phyloP scores from a whole-genome alignment of 371 early-diverging fungal genomes.

The Apophysomyces elegans region DNA sequence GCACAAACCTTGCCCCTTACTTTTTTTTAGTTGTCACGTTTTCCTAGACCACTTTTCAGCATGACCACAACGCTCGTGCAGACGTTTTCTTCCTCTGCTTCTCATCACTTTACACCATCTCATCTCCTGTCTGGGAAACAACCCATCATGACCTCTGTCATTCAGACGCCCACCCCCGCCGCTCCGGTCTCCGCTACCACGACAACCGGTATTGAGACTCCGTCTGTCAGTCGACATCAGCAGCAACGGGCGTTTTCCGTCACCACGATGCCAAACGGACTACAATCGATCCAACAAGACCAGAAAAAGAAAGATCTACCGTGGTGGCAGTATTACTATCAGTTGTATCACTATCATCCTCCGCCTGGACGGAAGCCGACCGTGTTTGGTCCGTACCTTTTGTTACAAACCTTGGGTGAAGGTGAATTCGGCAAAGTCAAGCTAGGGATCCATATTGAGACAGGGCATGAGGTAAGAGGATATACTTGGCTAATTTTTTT shows the following conservation, averaged over 20 bases:
- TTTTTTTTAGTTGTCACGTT: slow-evolving; percentile 9
- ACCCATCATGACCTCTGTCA: slow-evolving; percentile 12
- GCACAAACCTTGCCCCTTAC: slow-evolving; percentile 12
- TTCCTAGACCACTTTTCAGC: slow-evolving; percentile 11
- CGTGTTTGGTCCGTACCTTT: slow-evolving; percentile 92
- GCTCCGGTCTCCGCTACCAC: slow-evolving; percentile 1
- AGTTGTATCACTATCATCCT: slow-evolving; percentile 47
- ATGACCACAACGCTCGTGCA: slow-evolving; percentile 12
- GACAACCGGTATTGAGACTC: neutral
- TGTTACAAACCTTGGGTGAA: slow-evolving; percentile 96
- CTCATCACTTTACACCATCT: slow-evolving; percentile 12
- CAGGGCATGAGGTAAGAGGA: slow-evolving; percentile 85
- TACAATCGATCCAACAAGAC: slow-evolving; percentile 36
- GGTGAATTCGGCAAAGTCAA: slow-evolving; percentile 99
- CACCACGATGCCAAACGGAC: slow-evolving; percentile 45
- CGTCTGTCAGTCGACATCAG: slow-evolving; percentile 12
- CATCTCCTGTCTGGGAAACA: slow-evolving; percentile 7
- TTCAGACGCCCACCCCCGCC: slow-evolving; percentile 9
- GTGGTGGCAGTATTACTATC: slow-evolving; percentile 54
- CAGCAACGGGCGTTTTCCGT: slow-evolving; percentile 51
- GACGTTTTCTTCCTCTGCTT: slow-evolving; percentile 12
- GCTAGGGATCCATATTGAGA: slow-evolving; percentile 89
- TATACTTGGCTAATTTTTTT: neutral
- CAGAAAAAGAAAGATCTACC: slow-evolving; percentile 41
- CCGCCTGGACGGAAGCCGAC: slow-evolving; percentile 52